Evolutionary conservation across 495 filamentous ascomycete genomes (phyloP).

Genomic region (Astrocystis sublimbata): DNA sequence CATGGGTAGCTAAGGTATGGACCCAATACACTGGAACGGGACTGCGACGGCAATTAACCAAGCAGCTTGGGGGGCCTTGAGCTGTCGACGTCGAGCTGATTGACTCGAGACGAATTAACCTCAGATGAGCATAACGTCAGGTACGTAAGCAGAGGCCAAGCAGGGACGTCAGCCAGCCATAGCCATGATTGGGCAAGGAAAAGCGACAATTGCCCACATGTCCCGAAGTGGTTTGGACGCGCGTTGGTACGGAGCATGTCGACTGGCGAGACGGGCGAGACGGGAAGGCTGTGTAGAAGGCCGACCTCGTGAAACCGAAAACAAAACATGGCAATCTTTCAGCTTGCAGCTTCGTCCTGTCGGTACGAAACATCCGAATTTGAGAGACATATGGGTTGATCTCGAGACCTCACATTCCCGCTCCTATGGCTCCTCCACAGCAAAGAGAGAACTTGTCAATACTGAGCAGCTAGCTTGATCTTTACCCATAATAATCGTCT

Average conservation of each 20-base stretch:
- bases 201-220: background rate
- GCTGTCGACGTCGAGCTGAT: too few species aligned
- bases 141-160: background rate
- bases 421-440: background rate
- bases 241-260: background rate
- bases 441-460: background rate
- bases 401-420: conserved; percentile 1
- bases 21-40: too few species aligned
- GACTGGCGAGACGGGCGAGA: too few species aligned
- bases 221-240: background rate
- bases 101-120: background rate
- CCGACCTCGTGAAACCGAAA: conserved; percentile 1
- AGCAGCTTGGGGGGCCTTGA: too few species aligned
- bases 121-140: too few species aligned
- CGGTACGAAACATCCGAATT: conserved; percentile 2
- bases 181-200: background rate
- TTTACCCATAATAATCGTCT: background rate
- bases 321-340: conserved; percentile 4
- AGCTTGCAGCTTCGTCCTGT: too few species aligned
- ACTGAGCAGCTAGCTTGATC: background rate
- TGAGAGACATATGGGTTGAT: background rate
- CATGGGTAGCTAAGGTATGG: too few species aligned
- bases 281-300: background rate
- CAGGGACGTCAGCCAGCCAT: background rate
- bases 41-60: too few species aligned